Evolutionary conservation across 2,329 filamentous ascomycete genomes (phyloP).

Genomic region (Ceratocystis papillata): DNA sequence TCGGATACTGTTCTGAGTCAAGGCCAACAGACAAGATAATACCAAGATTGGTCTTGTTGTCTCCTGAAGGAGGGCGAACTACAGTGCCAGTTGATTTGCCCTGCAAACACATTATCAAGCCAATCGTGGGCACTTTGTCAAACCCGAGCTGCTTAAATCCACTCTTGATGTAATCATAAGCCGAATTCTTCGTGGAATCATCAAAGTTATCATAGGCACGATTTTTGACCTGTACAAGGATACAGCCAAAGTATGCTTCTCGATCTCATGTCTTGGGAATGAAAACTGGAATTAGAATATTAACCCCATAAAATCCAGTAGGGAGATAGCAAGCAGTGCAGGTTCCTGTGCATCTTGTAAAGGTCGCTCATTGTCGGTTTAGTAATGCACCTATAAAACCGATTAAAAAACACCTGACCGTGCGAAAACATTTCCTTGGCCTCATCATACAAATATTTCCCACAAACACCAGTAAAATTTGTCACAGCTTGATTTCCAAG

Average conservation of each 20-base stretch:
- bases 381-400: background rate
- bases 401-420: background rate
- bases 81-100: background rate
- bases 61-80: too few relatives aligned
- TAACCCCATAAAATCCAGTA: background rate
- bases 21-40: too few relatives aligned
- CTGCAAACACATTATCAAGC: background rate
- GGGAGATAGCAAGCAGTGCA: background rate
- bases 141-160: too few relatives aligned
- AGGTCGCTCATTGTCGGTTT: background rate
- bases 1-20: too few relatives aligned
- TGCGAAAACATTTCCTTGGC: background rate
- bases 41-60: too few relatives aligned
- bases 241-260: background rate
- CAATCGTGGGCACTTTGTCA: background rate
- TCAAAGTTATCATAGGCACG: too few relatives aligned
- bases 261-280: background rate
- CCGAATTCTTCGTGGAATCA: too few relatives aligned
- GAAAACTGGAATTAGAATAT: background rate
- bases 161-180: too few relatives aligned
- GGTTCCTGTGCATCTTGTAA: background rate
- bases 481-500: background rate
- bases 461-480: background rate
- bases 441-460: background rate
- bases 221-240: background rate